A percentile compares a stretch with the other conserved stretches of the same genome.
Conservation (phyloP, 768 basidiomycete genomes). For the Sutorius australiensis region DNA sequence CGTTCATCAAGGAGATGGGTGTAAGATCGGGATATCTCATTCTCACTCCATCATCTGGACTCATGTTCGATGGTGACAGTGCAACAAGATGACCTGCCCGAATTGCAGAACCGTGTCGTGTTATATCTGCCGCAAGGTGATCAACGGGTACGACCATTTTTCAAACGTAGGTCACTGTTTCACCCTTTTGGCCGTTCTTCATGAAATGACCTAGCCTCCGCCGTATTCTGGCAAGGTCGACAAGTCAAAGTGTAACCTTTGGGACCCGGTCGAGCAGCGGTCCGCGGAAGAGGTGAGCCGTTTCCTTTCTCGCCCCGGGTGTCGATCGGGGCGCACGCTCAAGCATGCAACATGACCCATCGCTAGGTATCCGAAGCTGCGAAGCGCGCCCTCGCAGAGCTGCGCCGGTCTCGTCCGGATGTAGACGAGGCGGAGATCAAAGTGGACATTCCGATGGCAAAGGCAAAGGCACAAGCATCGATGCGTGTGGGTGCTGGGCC, state of each 20-base stretch:
- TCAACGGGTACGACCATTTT: constrained; percentile 78
- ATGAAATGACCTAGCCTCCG: constrained; percentile 16
- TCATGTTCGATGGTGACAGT: constrained; percentile 40
- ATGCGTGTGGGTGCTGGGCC: too few species aligned
- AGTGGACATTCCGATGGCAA: constrained; percentile 53
- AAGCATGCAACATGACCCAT: background rate
- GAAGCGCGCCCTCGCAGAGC: constrained; percentile 60
- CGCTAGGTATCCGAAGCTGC: constrained; percentile 65
- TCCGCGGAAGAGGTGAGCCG: constrained; percentile 59
- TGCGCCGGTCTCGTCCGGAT: constrained; percentile 59
- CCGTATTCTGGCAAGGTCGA: constrained; percentile 20
- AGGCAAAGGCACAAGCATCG: background rate
- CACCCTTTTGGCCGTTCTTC: too few species aligned
- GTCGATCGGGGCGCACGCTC: background rate
- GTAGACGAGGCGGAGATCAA: constrained; percentile 55
- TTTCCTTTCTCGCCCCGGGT: background rate
- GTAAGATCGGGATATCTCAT: constrained; percentile 38
- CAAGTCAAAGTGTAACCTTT: constrained; percentile 56
- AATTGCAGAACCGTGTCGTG: constrained; percentile 73
- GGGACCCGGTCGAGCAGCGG: constrained; percentile 63
- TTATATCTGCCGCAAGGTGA: constrained; percentile 75
- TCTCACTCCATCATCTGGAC: background rate
- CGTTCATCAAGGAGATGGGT: constrained; percentile 75
- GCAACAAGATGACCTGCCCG: constrained; percentile 89
- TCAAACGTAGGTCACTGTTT: constrained; percentile 38